Evolutionary conservation across 371 early-diverging fungal genomes (phyloP), one percentile per base, ranked within the genome.

Genomic region (Apophysomyces ossiformis): DNA sequence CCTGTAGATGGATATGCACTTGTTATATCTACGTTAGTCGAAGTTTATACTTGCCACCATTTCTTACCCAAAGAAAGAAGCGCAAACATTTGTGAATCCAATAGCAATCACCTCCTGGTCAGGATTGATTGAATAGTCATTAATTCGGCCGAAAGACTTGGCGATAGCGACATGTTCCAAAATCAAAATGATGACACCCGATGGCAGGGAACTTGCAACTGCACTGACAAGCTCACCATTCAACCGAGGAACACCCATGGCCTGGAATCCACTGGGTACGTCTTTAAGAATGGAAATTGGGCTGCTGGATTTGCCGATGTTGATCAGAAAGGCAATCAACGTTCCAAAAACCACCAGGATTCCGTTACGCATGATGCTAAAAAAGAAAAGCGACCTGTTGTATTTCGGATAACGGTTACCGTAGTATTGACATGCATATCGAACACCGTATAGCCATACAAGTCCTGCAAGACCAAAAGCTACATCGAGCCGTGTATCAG

Each of bases 91-190:
- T 45, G 90, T 85, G 15, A 92, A 61, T 13, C 96, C 96, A 41
- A 96, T 82, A 9, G 96, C 93, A 61, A 95, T 85, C 38, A 95
- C 72, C 72, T 97, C 97, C 74, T 95, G 95, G 71, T 89, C 88
- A 35, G 90, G 78, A 43, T 87, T 79, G 68, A 90, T 81, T 5
- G 74, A 65, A 68, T 85, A 85, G 67, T 85, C 89, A 79, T 79
- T 89, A 74, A 82, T 86, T 68, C 82, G 86, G 5, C 91, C 95
- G 76, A 93, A 93, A 1, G 93, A 86, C 73, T 93, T 92, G 60
- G 87, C 86, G 64, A 94, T 88, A 7, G 94, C 90, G 41, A 94
- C 88, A 72, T 94, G 94, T 71, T 95, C 96, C 37, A 95, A 73
- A 64, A 94, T 84, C 57, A 89, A 74, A 41, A 94, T 88, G 36